A percentile compares a stretch with the other conserved stretches of the same genome.
Evolutionary conservation across 371 early-diverging fungal genomes (phyloP).

Genomic region (Rhizopus stolonifer): DNA sequence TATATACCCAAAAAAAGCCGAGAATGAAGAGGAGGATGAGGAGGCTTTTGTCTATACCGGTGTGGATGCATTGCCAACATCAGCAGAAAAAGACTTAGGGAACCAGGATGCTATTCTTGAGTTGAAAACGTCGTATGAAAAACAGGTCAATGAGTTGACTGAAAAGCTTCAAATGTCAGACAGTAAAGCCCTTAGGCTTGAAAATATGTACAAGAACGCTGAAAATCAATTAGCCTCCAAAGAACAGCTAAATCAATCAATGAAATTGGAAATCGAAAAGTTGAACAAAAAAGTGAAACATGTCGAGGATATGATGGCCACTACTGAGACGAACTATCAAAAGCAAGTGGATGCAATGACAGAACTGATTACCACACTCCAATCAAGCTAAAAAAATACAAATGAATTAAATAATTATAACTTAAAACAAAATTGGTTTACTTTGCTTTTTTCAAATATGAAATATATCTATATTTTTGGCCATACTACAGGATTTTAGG

Average conservation of each 20-base stretch:
- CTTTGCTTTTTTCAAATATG: no score
- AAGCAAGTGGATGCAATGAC: slow-evolving; percentile 32
- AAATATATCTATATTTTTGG: no score
- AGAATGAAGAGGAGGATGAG: slow-evolving; percentile 42
- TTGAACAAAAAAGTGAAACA: neutral
- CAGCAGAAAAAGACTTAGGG: neutral
- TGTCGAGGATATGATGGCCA: slow-evolving; percentile 24
- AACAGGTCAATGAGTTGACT: neutral
- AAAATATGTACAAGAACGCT: neutral
- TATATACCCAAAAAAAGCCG: slow-evolving; percentile 38
- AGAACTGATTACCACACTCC: slow-evolving; percentile 20
- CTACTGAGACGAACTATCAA: slow-evolving; percentile 36
- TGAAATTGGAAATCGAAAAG: neutral
- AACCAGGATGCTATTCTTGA: neutral
- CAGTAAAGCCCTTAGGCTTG: neutral
- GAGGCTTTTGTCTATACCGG: slow-evolving; percentile 45
- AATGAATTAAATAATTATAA: neutral
- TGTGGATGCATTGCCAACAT: slow-evolving; percentile 27
- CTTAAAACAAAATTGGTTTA: no score
- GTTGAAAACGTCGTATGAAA: neutral
- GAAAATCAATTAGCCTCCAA: neutral
- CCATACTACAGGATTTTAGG: no score
- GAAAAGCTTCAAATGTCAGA: neutral
- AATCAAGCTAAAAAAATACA: neutral
- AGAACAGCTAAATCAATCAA: neutral